Percentiles rank a stretch among this genome's conserved stretches.
phyloP scores from a whole-genome alignment of 2,329 filamentous ascomycete genomes.

The Pseudogymnoascus pannorum region DNA sequence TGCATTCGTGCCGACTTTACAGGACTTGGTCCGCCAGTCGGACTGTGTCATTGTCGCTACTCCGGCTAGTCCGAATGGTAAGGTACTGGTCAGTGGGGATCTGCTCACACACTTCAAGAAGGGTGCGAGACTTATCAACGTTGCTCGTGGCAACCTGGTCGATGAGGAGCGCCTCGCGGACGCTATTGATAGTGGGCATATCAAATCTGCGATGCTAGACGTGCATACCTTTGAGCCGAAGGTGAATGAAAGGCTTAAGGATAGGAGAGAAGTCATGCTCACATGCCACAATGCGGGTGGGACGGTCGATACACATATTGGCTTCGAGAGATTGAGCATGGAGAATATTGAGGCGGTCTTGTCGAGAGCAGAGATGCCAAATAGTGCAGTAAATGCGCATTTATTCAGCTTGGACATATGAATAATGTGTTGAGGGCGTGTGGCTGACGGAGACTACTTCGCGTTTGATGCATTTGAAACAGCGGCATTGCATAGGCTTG shows the following conservation, averaged over 20 bases:
- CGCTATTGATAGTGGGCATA: conserved; percentile 45
- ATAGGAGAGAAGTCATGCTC: conserved; percentile 38
- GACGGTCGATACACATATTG: conserved; percentile 54
- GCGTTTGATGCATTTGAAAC: background rate
- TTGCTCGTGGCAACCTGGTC: conserved; percentile 57
- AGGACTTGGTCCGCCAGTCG: conserved; percentile 41
- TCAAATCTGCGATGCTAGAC: conserved; percentile 53
- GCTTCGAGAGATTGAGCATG: conserved; percentile 61
- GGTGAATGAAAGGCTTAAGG: conserved; percentile 24
- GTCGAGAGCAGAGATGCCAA: conserved; percentile 37
- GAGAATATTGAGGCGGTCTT: conserved; percentile 57
- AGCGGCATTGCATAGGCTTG: background rate
- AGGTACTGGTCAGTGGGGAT: conserved; percentile 41
- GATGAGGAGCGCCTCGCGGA: conserved; percentile 56
- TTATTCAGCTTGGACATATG: conserved; percentile 7
- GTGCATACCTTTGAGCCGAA: conserved; percentile 55
- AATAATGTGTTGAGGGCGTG: background rate
- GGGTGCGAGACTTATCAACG: conserved; percentile 56
- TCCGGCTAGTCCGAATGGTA: conserved; percentile 41
- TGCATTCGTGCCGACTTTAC: conserved; percentile 43
- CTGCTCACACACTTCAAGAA: conserved; percentile 44
- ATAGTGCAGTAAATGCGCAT: conserved; percentile 58
- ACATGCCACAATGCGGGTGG: conserved; percentile 63
- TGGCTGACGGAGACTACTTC: background rate
- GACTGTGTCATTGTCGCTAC: conserved; percentile 59